Percentiles rank a stretch among this genome's conserved stretches.
These are phyloP conservation scores for Calonectria pauciramosa DNA, from an alignment of 2,329 filamentous ascomycete genomes.

Conservation along the genomic window DNA sequence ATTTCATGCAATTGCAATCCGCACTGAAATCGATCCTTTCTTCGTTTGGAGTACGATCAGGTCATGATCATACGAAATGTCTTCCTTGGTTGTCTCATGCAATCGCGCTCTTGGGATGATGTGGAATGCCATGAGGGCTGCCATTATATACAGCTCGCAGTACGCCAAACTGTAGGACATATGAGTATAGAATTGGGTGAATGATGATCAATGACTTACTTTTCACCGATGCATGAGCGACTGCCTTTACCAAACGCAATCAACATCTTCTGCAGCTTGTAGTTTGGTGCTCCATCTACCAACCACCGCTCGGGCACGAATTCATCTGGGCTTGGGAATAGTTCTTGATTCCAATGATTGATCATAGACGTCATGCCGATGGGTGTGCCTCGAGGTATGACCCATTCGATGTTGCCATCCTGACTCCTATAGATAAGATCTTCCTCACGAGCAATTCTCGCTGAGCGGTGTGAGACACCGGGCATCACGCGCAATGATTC, in stretches of 20 bases:
- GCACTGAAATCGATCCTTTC: conserved; percentile 34
- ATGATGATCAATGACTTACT: conserved; percentile 14
- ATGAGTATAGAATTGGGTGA: background rate
- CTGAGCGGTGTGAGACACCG: conserved; percentile 45
- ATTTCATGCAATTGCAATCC: background rate
- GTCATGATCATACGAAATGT: conserved; percentile 37
- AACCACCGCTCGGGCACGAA: conserved; percentile 52
- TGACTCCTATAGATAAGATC: conserved; percentile 45
- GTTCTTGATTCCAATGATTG: conserved; percentile 46
- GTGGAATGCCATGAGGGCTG: conserved; percentile 21
- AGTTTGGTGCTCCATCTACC: conserved; percentile 40
- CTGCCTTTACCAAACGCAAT: conserved; percentile 39
- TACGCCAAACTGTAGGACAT: conserved; percentile 28
- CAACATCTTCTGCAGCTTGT: conserved; percentile 42
- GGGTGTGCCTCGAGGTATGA: conserved; percentile 48
- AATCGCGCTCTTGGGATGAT: conserved; percentile 33
- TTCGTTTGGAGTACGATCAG: conserved; percentile 36
- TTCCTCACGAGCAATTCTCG: conserved; percentile 41
- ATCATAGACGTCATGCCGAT: conserved; percentile 51
- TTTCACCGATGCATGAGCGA: conserved; percentile 40
- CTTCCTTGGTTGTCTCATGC: conserved; percentile 32
- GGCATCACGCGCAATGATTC: conserved; percentile 53
- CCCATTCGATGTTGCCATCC: conserved; percentile 33
- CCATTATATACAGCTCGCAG: conserved; percentile 38
- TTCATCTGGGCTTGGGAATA: conserved; percentile 50